phyloP scores from a whole-genome alignment of 2,329 filamentous ascomycete genomes.

The Zymoseptoria ardabiliae region DNA sequence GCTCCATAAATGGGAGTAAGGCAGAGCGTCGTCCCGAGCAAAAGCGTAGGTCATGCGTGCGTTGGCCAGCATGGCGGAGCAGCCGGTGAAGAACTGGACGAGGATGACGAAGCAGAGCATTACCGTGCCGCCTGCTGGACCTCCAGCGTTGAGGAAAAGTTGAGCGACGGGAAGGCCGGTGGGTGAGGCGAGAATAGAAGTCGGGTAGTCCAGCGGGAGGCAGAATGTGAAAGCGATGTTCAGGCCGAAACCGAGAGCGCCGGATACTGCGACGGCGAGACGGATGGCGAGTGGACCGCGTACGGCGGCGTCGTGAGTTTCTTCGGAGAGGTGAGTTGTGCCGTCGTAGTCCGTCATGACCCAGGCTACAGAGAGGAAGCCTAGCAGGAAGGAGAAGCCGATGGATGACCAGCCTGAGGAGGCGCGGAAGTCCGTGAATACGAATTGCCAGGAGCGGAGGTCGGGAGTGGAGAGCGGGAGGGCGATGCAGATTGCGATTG shows the following conservation, averaged over 20 bases:
- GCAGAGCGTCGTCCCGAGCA: slow-evolving; percentile 34
- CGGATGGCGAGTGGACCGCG: slow-evolving; percentile 52
- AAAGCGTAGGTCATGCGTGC: slow-evolving; percentile 37
- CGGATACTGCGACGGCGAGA: slow-evolving; percentile 41
- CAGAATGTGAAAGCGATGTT: slow-evolving; percentile 59
- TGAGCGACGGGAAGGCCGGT: slow-evolving; percentile 53
- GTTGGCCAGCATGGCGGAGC: slow-evolving; percentile 57
- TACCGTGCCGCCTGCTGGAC: slow-evolving; percentile 15
- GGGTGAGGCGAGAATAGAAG: slow-evolving; percentile 48
- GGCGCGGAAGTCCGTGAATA: slow-evolving; percentile 55
- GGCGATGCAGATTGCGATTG: slow-evolving; percentile 52
- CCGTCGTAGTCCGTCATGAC: slow-evolving; percentile 65
- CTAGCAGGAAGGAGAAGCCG: slow-evolving; percentile 55
- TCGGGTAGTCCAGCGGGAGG: slow-evolving; percentile 46
- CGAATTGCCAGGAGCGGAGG: slow-evolving; percentile 52
- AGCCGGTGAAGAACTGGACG: slow-evolving; percentile 59
- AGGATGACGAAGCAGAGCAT: slow-evolving; percentile 42
- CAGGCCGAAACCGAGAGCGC: slow-evolving; percentile 53
- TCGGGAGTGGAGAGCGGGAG: slow-evolving; percentile 53
- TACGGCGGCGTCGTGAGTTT: slow-evolving; percentile 57
- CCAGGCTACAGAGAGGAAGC: slow-evolving; percentile 51
- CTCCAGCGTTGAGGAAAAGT: slow-evolving; percentile 52
- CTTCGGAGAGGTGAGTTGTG: slow-evolving; percentile 62
- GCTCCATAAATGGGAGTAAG: slow-evolving; percentile 32
- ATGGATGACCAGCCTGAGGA: slow-evolving; percentile 57